Conservation (phyloP, 306 rosid species). For the Prinsepia uniflora region DNA sequence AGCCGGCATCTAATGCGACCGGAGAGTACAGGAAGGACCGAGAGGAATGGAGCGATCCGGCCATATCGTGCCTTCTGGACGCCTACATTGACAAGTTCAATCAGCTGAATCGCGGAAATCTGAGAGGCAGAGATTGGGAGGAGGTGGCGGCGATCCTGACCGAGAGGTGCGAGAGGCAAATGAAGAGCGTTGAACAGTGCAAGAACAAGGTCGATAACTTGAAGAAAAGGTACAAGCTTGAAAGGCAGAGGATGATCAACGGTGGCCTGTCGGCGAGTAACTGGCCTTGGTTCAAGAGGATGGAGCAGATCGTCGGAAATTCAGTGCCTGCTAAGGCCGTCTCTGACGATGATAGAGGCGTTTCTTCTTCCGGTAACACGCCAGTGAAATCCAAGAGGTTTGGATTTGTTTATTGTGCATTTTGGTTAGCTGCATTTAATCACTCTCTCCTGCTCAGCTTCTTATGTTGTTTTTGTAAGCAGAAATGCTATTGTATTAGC, state of each 20-base stretch:
- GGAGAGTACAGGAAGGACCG: slow-evolving; percentile 87
- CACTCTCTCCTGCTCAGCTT: not conserved
- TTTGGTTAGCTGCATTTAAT: slow-evolving; percentile 4
- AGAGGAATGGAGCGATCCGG: slow-evolving; percentile 97
- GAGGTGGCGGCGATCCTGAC: slow-evolving; percentile 85
- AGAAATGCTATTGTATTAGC: slow-evolving; percentile 56
- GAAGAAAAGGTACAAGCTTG: slow-evolving; percentile 89
- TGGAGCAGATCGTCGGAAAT: slow-evolving; percentile 90
- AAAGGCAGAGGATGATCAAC: slow-evolving; percentile 78
- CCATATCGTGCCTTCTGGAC: slow-evolving; percentile 76
- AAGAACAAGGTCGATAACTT: slow-evolving; percentile 92
- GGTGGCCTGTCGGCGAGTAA: slow-evolving; percentile 68
- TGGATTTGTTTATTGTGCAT: not conserved
- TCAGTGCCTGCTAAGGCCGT: slow-evolving; percentile 53
- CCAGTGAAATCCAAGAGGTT: slow-evolving; percentile 79
- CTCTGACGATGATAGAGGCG: slow-evolving; percentile 66
- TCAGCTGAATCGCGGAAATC: slow-evolving; percentile 86
- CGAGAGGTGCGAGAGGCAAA: slow-evolving; percentile 70
- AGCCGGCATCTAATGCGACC: slow-evolving; percentile 28
- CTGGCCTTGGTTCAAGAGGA: slow-evolving; percentile 96
- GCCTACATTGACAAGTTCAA: slow-evolving; percentile 91
- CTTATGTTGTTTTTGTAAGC: slow-evolving; percentile 5
- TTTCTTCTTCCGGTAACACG: slow-evolving; percentile 48
- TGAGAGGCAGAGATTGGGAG: slow-evolving; percentile 95
- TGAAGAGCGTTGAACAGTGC: slow-evolving; percentile 91